phyloP scores from a whole-genome alignment of 352 stramenopile genomes.

The Phytophthora kernoviae region DNA sequence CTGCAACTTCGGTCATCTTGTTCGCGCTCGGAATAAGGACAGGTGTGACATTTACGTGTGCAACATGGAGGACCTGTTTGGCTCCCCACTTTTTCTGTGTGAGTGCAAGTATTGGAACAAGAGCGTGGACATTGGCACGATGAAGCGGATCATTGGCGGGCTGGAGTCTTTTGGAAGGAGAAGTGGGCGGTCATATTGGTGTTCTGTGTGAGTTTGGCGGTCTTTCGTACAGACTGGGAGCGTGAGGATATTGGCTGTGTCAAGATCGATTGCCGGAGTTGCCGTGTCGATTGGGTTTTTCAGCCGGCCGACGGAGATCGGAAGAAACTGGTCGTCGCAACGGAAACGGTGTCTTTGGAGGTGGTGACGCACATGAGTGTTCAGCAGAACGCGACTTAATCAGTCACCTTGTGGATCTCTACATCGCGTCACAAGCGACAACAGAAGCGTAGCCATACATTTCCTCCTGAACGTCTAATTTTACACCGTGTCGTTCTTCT shows the following conservation, averaged over 20 bases:
- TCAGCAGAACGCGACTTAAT: too few species aligned
- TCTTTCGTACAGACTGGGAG: not conserved
- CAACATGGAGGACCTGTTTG: not conserved
- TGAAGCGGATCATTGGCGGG: conserved; percentile 9
- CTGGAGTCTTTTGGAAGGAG: too few species aligned
- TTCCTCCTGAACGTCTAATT: too few species aligned
- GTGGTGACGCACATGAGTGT: too few species aligned
- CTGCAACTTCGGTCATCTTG: conserved; percentile 19
- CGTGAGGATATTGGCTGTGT: conserved; percentile 2
- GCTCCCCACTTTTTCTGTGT: conserved; percentile 6
- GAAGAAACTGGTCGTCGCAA: conserved; percentile 13
- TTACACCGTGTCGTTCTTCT: too few species aligned
- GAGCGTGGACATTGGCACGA: not conserved
- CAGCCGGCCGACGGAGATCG: not conserved
- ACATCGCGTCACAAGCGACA: too few species aligned
- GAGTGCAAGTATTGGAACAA: conserved; percentile 18
- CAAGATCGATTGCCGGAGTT: conserved; percentile 1
- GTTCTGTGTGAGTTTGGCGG: not conserved
- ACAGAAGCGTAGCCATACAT: too few species aligned
- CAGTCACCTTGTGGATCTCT: too few species aligned
- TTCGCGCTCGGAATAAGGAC: not conserved
- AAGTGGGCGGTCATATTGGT: conserved; percentile 7
- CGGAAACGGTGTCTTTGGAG: not conserved
- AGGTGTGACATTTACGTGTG: conserved; percentile 1
- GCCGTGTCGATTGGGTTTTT: not conserved